Base-by-base conservation (phyloP, 1,284 basidiomycete species). In the Cryptococcus sp. region DNA sequence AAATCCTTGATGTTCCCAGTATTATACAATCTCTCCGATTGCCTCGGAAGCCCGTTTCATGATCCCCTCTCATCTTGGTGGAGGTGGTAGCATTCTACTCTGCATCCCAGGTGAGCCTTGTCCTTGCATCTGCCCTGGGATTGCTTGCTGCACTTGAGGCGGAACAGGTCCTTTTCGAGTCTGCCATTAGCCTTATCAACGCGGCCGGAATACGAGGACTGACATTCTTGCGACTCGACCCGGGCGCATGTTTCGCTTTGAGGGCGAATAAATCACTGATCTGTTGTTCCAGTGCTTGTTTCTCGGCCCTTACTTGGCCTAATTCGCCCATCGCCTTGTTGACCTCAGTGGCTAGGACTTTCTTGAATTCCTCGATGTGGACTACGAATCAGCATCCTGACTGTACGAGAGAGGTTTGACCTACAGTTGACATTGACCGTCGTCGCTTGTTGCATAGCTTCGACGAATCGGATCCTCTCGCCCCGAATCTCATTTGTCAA, bases 361-460 rank as follows among this genome's bases (percentile, higher is more conserved):
- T 67, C 56, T 76, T 75, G 69, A 76, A 76, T 58, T 74, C 85
- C 59, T 90, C 86, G 45, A 91, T 84, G 61, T 91, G 88, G 23
- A 81, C 87, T 88, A 58, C 3, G 10, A n/a, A n/a, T n/a, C n/a
- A n/a, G n/a, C n/a, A n/a, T 28, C 9, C 18, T 28, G 25, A 34
- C 14, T 28, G 21, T 19, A 16, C 25, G n/a, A 19, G n/a, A n/a
- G 18, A n/a, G 24, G 32, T 14, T 23, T 23, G 28, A 68, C 81
- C 73, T 69, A 87, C 87, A 77, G 67, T 87, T 83, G 7, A 91
- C 83, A 59, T 91, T 90, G 65, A 91, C 86, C 1, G 83, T 82
- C 0, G 89, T 91, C 1, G 88, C 89, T 60, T 89, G 85, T 66
- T 87, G 87, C 88, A 91, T 92, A 16, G 88, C 87, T 61, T 92